phyloP scores from a whole-genome alignment of 768 basidiomycete genomes.

The Suillus occidentalis region DNA sequence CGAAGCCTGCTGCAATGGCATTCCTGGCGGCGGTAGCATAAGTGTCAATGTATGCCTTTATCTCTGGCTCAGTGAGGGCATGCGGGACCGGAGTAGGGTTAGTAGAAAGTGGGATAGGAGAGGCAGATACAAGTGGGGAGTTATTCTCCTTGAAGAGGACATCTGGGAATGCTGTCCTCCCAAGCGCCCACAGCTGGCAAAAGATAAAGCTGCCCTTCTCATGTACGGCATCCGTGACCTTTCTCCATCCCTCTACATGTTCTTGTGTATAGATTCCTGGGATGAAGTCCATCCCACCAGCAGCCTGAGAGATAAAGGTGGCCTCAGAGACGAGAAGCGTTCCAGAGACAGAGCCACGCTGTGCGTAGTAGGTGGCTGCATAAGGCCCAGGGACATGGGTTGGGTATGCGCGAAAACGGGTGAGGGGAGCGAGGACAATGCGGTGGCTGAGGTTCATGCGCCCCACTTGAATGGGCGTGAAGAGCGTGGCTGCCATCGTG shows the following conservation, averaged over 20 bases:
- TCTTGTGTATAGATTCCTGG: conserved; percentile 52
- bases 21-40: background rate
- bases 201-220: conserved; percentile 42
- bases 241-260: conserved; percentile 56
- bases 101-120: conserved; percentile 16
- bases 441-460: conserved; percentile 32
- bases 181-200: conserved; percentile 49
- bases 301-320: conserved; percentile 36
- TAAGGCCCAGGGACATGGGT: conserved; percentile 31
- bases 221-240: conserved; percentile 45
- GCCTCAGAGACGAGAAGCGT: conserved; percentile 48
- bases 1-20: background rate
- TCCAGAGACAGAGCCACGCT: conserved; percentile 37
- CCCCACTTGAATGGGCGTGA: conserved; percentile 34
- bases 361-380: conserved; percentile 38
- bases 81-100: conserved; percentile 30
- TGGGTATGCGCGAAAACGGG: conserved; percentile 30
- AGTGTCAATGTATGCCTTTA: conserved; percentile 37
- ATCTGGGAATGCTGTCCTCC: conserved; percentile 25
- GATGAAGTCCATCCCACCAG: conserved; percentile 33
- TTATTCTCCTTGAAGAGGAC: conserved; percentile 20
- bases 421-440: conserved; percentile 37
- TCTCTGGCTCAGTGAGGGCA: conserved; percentile 40
- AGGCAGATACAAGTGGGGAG: conserved; percentile 25
- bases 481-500: conserved; percentile 16